A percentile compares a stretch with the other conserved stretches of the same genome.
phyloP scores from a whole-genome alignment of 257 asterid genomes.

The Pogostemon cablin region DNA sequence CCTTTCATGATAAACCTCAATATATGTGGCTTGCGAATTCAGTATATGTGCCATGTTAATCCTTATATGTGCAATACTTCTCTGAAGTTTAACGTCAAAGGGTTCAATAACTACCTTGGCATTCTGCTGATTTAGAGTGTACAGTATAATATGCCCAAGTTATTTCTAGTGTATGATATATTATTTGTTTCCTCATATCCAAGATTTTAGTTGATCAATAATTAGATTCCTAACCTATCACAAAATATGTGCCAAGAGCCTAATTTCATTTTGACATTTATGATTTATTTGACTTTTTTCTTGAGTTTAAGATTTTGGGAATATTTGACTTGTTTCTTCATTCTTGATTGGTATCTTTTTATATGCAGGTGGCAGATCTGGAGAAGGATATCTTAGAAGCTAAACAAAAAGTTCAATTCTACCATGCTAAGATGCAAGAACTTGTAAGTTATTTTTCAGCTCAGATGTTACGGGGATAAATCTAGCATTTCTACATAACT shows the following conservation, averaged over 20 bases:
- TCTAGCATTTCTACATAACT: conserved; percentile 13
- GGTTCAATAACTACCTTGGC: not conserved
- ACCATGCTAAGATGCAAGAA: conserved; percentile 95
- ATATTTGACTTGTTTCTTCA: not conserved
- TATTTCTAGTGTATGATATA: not conserved
- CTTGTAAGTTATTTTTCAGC: conserved; percentile 63
- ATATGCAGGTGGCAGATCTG: conserved; percentile 82
- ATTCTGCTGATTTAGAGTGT: not conserved
- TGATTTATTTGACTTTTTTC: not conserved
- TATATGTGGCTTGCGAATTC: not conserved
- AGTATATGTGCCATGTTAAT: not conserved
- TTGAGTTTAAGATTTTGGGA: not conserved
- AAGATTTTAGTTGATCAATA: not conserved
- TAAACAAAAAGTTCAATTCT: conserved; percentile 82
- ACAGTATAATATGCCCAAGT: not conserved
- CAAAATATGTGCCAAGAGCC: conserved; percentile 9
- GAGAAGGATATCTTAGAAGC: conserved; percentile 94
- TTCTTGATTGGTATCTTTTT: conserved; percentile 31
- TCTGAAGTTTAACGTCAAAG: not conserved
- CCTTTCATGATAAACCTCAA: not conserved
- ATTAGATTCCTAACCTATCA: not conserved
- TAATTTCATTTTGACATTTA: not conserved
- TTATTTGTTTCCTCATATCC: not conserved
- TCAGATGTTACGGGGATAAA: conserved; percentile 16
- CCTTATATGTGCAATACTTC: not conserved